Conservation (phyloP, 2,329 filamentous ascomycete genomes). For the Aspergillus aculeatinus region DNA sequence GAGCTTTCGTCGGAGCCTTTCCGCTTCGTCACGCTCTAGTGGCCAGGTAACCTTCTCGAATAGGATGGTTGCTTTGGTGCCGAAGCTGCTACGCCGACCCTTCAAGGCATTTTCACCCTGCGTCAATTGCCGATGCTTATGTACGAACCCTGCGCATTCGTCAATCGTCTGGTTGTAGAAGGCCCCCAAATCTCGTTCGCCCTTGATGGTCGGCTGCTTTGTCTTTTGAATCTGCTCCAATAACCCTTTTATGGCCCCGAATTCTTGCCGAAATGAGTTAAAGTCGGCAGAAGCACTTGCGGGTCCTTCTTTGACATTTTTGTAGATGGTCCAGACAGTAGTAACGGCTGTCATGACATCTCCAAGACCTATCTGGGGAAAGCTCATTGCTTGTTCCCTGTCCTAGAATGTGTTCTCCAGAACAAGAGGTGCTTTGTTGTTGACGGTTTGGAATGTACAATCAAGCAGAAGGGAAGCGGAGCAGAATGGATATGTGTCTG, state of each 20-base stretch:
- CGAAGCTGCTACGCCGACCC: background rate
- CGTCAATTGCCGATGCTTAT: slow-evolving; percentile 4
- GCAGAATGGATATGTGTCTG: background rate
- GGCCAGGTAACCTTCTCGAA: slow-evolving; percentile 15
- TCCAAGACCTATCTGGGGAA: slow-evolving; percentile 10
- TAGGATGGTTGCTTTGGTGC: background rate
- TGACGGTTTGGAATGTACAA: background rate
- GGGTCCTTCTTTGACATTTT: slow-evolving; percentile 6
- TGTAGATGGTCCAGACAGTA: slow-evolving; percentile 14
- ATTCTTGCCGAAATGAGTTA: slow-evolving; percentile 6
- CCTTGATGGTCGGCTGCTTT: background rate
- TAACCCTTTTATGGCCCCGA: slow-evolving; percentile 7
- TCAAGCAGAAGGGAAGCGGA: background rate
- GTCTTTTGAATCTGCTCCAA: slow-evolving; percentile 6
- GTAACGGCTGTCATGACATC: slow-evolving; percentile 8
- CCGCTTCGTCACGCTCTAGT: slow-evolving; percentile 13
- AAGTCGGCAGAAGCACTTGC: slow-evolving; percentile 8
- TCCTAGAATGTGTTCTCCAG: no score
- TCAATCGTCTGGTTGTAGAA: slow-evolving; percentile 7
- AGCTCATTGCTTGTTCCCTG: slow-evolving; percentile 3
- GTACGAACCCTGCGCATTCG: slow-evolving; percentile 9
- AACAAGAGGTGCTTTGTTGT: no score
- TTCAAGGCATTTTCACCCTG: background rate
- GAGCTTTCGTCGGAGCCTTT: slow-evolving; percentile 8
- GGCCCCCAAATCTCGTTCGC: slow-evolving; percentile 7